Conservation (phyloP, 2,329 filamentous ascomycete genomes). For the Diaporthe citriasiana region DNA sequence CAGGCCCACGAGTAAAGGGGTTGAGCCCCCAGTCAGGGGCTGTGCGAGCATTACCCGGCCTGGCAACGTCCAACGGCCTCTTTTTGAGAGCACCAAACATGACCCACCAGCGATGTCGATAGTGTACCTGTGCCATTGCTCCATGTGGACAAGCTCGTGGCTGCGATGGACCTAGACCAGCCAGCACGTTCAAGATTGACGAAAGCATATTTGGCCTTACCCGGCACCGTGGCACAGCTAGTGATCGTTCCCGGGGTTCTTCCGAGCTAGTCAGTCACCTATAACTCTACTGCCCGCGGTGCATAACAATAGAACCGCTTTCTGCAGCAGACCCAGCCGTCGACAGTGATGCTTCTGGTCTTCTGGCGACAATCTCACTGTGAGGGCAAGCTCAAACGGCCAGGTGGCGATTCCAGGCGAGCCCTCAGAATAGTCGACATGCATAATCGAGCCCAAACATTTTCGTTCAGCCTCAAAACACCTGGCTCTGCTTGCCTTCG, state of each 20-base stretch:
- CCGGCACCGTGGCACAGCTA: not conserved
- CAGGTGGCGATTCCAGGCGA: not conserved
- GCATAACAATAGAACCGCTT: not conserved
- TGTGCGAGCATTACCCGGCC: not conserved
- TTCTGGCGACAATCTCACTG: not conserved
- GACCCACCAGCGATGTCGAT: not conserved
- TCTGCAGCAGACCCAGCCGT: not conserved
- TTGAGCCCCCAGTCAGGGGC: not conserved
- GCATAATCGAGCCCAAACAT: not conserved
- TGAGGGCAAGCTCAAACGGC: not conserved
- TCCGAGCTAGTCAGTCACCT: not conserved
- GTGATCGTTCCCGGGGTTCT: not conserved
- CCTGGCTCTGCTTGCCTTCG: not conserved
- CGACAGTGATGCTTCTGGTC: not conserved
- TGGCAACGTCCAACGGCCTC: slow-evolving; percentile 8
- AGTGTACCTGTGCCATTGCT: not conserved
- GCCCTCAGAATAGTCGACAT: not conserved
- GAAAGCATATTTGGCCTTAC: not conserved
- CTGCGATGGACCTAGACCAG: not conserved
- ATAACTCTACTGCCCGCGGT: not conserved
- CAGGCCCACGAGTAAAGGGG: not conserved
- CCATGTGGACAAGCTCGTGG: not conserved
- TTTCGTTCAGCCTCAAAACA: not conserved
- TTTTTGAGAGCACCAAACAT: not conserved
- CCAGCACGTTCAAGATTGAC: not conserved